Evolutionary conservation across 1,284 basidiomycete species (phyloP).

Genomic region (Ceratorhiza oryzae-sativae): DNA sequence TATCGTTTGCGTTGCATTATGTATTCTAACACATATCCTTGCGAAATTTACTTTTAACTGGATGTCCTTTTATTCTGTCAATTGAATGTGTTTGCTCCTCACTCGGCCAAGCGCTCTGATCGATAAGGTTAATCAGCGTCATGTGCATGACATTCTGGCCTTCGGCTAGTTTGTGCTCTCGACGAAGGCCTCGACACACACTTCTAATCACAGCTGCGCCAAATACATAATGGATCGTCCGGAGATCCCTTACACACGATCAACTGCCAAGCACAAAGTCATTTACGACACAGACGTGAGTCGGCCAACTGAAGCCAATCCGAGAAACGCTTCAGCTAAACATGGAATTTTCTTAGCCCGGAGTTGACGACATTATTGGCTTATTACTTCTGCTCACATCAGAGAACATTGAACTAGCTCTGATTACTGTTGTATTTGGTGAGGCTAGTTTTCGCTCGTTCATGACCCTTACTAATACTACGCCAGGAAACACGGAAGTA

Average conservation of each 20-base stretch:
- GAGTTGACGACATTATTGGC: slow-evolving; percentile 90
- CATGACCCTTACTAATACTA: background rate
- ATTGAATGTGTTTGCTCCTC: slow-evolving; percentile 16
- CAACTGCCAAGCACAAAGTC: slow-evolving; percentile 25
- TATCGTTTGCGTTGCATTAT: slow-evolving; percentile 39
- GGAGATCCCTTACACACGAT: background rate
- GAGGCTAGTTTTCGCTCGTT: slow-evolving; percentile 45
- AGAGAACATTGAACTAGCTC: slow-evolving; percentile 75
- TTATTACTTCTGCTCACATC: slow-evolving; percentile 76
- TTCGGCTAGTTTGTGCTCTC: too few species aligned
- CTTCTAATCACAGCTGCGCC: background rate
- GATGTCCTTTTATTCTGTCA: slow-evolving; percentile 29
- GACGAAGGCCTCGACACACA: too few species aligned
- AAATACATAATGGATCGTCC: background rate
- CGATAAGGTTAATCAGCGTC: background rate
- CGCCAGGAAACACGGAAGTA: slow-evolving; percentile 53
- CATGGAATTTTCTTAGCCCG: slow-evolving; percentile 55
- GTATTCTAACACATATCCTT: slow-evolving; percentile 41
- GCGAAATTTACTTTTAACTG: slow-evolving; percentile 39
- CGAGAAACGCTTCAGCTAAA: background rate
- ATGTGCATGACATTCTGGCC: background rate
- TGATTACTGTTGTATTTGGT: slow-evolving; percentile 78
- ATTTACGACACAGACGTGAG: slow-evolving; percentile 41
- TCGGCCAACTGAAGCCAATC: background rate
- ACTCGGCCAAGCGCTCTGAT: background rate